Evolutionary conservation across 2,329 filamentous ascomycete species (phyloP), one percentile per base, ranked within the genome.

Genomic region (Dactylonectria estremocensis): DNA sequence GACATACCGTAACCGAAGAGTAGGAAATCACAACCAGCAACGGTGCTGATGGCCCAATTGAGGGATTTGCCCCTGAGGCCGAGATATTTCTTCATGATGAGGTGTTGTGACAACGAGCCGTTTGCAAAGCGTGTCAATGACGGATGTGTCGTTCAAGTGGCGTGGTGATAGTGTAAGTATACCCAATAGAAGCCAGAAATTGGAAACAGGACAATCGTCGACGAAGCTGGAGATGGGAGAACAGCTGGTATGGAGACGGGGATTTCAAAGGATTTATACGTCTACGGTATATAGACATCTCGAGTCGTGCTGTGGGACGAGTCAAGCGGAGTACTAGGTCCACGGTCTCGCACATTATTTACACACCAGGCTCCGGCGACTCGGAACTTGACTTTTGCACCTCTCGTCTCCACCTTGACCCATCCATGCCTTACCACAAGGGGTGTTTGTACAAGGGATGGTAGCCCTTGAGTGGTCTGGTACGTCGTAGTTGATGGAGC

Each of bases 1-100:
- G 18, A 56, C 80, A 57, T 79, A 88, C 86, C 86, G 62, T 88
- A 88, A 68, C 87, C 86, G 70, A 88, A 87, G 24, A 88, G 89
- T 70, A 93, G 83, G 77, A 93, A 93, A 80, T 93, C 91, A 56
- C 91, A 88, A 75, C 92, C 92, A 65, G 92, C 92, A 74, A 94
- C 87, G n/a, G 90, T 81, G 69, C 90, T 89, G 72, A 94, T 89
- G 61, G 91, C 91, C 79, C 89, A 86, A 83, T 92, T 93, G 71
- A 94, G 88, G 79, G 81, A 80, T 37, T 86, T 83, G 82, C 92
- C 92, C 62, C 86, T 86, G 68, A 93, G 86, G 79, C 92, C 92
- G 73, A 92, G 89, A 76, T 87, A 93, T 66, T 79, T 82, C 72
- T 76, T 80, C 76, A 80, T 78, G 73, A 55, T 75, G 66, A 46